A percentile compares a stretch with the other conserved stretches of the same genome.
phyloP scores from a whole-genome alignment of 2,329 filamentous ascomycete species.

The Ophiosphaerella korrae region DNA sequence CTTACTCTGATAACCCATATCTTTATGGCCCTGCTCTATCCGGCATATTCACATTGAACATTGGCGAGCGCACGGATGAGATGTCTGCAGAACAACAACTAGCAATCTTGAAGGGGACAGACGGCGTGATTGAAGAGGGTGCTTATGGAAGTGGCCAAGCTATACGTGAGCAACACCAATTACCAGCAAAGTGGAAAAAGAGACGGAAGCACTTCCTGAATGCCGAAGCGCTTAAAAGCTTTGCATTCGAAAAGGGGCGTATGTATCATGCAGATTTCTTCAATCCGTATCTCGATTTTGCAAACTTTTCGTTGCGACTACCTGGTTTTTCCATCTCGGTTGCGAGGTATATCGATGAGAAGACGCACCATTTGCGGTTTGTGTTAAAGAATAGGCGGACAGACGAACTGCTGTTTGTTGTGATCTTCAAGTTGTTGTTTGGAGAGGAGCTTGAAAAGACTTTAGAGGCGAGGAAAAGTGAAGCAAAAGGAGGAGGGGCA shows the following conservation, averaged over 20 bases:
- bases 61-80: slow-evolving; percentile 33
- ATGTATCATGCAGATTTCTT: slow-evolving; percentile 55
- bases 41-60: slow-evolving; percentile 39
- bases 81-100: slow-evolving; percentile 30
- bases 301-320: slow-evolving; percentile 51
- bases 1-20: slow-evolving; percentile 46
- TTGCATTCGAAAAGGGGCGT: slow-evolving; percentile 52
- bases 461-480: slow-evolving; percentile 20
- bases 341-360: slow-evolving; percentile 54
- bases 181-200: slow-evolving; percentile 50
- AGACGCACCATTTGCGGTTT: slow-evolving; percentile 54
- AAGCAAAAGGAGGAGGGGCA: not conserved
- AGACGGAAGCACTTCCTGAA: slow-evolving; percentile 53
- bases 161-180: slow-evolving; percentile 33
- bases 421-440: slow-evolving; percentile 54
- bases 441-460: slow-evolving; percentile 49
- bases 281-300: slow-evolving; percentile 56
- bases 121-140: slow-evolving; percentile 48
- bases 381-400: slow-evolving; percentile 52
- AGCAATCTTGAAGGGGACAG: slow-evolving; percentile 21
- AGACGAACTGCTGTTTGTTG: slow-evolving; percentile 51
- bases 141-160: slow-evolving; percentile 45
- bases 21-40: slow-evolving; percentile 45
- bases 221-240: slow-evolving; percentile 38
- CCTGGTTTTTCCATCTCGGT: slow-evolving; percentile 54